Evolutionary conservation across 1,139 yeast genomes (phyloP).

Genomic region (Spathaspora sp.): DNA sequence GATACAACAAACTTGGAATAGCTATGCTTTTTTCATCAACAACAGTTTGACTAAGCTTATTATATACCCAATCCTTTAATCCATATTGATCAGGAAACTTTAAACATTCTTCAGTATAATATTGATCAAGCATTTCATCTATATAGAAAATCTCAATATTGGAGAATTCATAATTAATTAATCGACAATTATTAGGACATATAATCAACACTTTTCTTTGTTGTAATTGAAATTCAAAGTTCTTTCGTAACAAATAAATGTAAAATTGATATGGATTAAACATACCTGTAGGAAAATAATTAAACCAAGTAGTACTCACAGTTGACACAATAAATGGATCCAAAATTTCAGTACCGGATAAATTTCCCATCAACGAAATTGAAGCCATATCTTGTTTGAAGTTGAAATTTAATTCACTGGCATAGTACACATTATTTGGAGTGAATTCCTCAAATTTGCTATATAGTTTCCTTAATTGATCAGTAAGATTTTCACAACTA

Average conservation of each 20-base stretch:
- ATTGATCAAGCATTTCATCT: constrained; percentile 18
- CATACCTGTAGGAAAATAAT: constrained; percentile 14
- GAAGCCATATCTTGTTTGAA: constrained; percentile 7
- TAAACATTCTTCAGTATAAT: constrained; percentile 9
- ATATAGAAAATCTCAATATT: constrained; percentile 20
- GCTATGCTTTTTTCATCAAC: constrained; percentile 1
- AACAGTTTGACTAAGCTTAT: constrained; percentile 4
- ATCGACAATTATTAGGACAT: constrained; percentile 10
- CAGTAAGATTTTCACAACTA: background rate
- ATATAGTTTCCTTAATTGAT: constrained; percentile 4
- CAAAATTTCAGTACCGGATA: constrained; percentile 18
- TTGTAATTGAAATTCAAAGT: constrained; percentile 11
- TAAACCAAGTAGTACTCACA: constrained; percentile 3
- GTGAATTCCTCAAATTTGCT: constrained; percentile 7
- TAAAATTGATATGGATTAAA: constrained; percentile 13
- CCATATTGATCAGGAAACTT: constrained; percentile 25
- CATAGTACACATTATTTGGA: constrained; percentile 10
- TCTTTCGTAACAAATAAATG: constrained; percentile 11
- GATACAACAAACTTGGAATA: constrained; percentile 5
- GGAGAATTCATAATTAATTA: constrained; percentile 11
- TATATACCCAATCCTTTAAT: constrained; percentile 18
- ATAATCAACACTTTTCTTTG: constrained; percentile 10
- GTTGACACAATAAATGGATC: constrained; percentile 17
- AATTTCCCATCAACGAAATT: constrained; percentile 14
- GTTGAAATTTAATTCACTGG: constrained; percentile 11